Evolutionary conservation across 1,284 basidiomycete species (phyloP).

Genomic region (Papiliotrema flavescens): DNA sequence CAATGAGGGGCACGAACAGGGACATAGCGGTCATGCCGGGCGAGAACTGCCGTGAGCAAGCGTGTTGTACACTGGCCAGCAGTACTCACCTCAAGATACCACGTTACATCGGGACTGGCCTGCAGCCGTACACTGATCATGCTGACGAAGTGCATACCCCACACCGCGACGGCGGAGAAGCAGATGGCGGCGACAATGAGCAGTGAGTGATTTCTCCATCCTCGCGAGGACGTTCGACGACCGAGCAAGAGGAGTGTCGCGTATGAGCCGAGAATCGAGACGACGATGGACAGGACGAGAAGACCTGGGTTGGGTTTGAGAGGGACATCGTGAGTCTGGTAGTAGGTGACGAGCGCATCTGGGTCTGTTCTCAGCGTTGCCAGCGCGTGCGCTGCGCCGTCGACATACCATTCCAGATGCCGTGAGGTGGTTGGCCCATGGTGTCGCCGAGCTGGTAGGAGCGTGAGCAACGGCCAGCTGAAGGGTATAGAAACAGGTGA

Average conservation of each 20-base stretch:
- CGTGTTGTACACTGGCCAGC: not conserved
- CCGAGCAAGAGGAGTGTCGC: constrained; percentile 52
- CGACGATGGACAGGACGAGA: constrained; percentile 52
- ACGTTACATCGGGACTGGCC: constrained; percentile 43
- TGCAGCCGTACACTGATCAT: constrained; percentile 50
- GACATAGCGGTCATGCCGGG: constrained; percentile 53
- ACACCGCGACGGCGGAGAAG: constrained; percentile 79
- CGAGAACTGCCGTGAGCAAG: constrained; percentile 38
- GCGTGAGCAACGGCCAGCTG: too few species aligned
- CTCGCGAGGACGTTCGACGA: constrained; percentile 49
- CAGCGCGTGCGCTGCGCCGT: not conserved
- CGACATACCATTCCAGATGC: constrained; percentile 33
- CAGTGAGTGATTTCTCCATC: constrained; percentile 48
- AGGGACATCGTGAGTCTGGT: constrained; percentile 44
- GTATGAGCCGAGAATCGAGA: constrained; percentile 53
- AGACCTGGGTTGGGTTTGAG: constrained; percentile 49
- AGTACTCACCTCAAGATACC: constrained; percentile 46
- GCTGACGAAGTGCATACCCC: constrained; percentile 54
- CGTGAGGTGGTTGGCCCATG: constrained; percentile 22
- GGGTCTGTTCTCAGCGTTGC: constrained; percentile 26
- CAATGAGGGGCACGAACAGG: constrained; percentile 52
- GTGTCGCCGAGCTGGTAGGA: not conserved
- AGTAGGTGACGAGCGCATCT: constrained; percentile 43
- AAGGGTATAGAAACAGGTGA: too few species aligned
- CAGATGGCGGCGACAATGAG: constrained; percentile 63